phyloP scores from a whole-genome alignment of 768 basidiomycete species.

The Aureoboletus auriporus region DNA sequence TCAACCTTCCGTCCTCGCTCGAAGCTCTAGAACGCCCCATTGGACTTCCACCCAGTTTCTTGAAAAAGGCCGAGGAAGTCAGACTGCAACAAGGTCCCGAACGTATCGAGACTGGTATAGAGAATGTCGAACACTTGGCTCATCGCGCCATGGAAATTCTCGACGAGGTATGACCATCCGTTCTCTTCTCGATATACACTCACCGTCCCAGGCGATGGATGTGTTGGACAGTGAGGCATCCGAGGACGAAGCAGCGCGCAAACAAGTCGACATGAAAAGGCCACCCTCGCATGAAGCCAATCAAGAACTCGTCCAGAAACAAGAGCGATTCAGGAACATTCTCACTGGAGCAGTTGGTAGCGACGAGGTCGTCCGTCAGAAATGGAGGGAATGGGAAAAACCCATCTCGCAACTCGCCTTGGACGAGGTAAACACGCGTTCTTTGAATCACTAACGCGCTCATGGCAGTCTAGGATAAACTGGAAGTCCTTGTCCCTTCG shows the following conservation, averaged over 20 bases:
- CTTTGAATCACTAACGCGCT: background rate
- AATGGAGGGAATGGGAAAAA: conserved; percentile 88
- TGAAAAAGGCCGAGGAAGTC: conserved; percentile 84
- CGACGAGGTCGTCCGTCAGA: conserved; percentile 70
- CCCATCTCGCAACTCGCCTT: conserved; percentile 66
- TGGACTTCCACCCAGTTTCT: conserved; percentile 82
- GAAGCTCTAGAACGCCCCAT: conserved; percentile 86
- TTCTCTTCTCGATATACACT: background rate
- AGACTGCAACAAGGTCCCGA: conserved; percentile 71
- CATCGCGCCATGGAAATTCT: conserved; percentile 57
- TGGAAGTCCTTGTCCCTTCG: conserved; percentile 68
- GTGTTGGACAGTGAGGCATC: conserved; percentile 56
- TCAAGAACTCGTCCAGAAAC: conserved; percentile 65
- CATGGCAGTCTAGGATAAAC: conserved; percentile 43
- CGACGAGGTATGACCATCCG: conserved; percentile 57
- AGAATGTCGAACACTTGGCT: conserved; percentile 67
- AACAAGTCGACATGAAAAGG: conserved; percentile 44
- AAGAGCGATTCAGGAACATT: conserved; percentile 66
- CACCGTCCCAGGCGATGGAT: background rate
- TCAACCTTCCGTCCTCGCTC: conserved; percentile 81
- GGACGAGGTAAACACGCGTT: conserved; percentile 44
- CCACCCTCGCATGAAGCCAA: conserved; percentile 80
- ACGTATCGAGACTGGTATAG: conserved; percentile 66
- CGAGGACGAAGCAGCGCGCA: conserved; percentile 70
- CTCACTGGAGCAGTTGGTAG: conserved; percentile 68